Evolutionary conservation across 176 grass and related monocot species (phyloP).

Genomic region (Oryza punctata): DNA sequence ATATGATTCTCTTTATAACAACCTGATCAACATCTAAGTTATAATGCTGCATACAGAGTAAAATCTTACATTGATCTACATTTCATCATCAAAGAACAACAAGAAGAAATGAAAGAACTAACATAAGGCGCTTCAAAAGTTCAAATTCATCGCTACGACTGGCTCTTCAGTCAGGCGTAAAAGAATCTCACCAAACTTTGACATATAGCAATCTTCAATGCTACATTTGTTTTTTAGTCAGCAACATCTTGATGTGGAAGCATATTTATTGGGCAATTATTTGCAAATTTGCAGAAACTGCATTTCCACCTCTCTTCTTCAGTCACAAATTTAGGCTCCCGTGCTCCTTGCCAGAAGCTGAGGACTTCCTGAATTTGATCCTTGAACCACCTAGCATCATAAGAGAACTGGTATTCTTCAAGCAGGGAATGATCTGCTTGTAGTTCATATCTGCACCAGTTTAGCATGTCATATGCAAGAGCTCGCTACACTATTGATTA

Average conservation of each 20-base stretch:
- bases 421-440: conserved; percentile 72
- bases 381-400: conserved; percentile 66
- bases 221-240: neutral
- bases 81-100: neutral
- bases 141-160: neutral
- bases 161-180: neutral
- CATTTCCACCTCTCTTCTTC: conserved; percentile 84
- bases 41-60: neutral
- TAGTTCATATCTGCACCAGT: conserved; percentile 80
- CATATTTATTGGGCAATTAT: conserved; percentile 46
- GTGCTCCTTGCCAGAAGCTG: conserved; percentile 55
- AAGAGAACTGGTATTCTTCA: conserved; percentile 65
- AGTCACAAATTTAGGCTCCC: conserved; percentile 57
- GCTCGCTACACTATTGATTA: neutral
- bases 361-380: conserved; percentile 60
- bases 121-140: neutral
- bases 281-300: conserved; percentile 56
- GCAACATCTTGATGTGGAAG: conserved; percentile 26
- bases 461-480: neutral
- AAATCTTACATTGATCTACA: neutral
- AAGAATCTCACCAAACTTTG: neutral
- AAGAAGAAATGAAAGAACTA: neutral
- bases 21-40: neutral
- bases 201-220: conserved; percentile 13
- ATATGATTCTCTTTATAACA: neutral